Base-by-base conservation (phyloP, 495 filamentous ascomycete species). In the Amniculicola lignicola region DNA sequence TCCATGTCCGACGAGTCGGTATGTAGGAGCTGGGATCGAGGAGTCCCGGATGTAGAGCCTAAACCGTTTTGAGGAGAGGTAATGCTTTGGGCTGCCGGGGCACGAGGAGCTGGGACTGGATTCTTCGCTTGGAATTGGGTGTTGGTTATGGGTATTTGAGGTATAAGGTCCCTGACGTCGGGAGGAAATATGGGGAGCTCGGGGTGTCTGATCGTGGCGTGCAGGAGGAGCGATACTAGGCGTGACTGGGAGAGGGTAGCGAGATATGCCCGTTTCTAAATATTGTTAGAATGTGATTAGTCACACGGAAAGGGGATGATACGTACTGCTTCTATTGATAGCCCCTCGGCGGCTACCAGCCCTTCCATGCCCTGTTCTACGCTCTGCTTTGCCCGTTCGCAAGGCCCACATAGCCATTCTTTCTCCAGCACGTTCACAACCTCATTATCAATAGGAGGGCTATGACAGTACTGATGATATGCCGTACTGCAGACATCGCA, bases 391-490 rank as follows among this genome's bases (percentile, higher is more conserved):
- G 61, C 45, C 19, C 56, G 43, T 7, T 68, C 57, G 68, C 93
- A 98, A 14, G 79, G 75, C 4, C 67, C 67, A 68, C 93, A 98
- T 62, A 83, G 81, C 92, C 93, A 98, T 55, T 84, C 80, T 49
- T 77, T 79, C 44, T 84, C 82, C 54, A 85, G 74, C 25, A 83
- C 74, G 12, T 74, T 66, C 3, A 95, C 80, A 6, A 87, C 81
- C 10, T 87, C 79, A 54, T 84, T 79, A 6, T 77, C 74, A 59
- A 98, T 90, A 3, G 78, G 79, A 0, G 93, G 90, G 59, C 93
- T 82, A 69, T 96, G 91, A 64, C 93, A 97, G 57, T 80, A 79
- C 69, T 95, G 91, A 69, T 98, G 93, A 82, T 90, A 98, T 14
- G 85, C 80, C 10, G 76, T 77, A 66, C 93, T 90, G 74, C 93